Percentiles rank a stretch among this genome's conserved stretches.
Conservation (phyloP, 2,329 filamentous ascomycete species). For the Sclerotinia glacialis region DNA sequence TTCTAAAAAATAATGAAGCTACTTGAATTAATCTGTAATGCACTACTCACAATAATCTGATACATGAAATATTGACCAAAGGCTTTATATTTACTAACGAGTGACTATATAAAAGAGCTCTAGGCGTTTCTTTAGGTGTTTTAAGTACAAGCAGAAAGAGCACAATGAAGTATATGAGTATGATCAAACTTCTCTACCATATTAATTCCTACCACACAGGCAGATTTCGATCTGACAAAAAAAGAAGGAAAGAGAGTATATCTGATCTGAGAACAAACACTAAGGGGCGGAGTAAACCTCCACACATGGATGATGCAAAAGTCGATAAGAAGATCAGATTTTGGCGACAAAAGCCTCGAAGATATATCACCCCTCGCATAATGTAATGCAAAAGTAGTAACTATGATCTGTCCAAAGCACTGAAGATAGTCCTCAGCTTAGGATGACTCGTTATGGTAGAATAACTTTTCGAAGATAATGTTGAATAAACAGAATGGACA, state of each 20-base stretch:
- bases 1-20: background rate
- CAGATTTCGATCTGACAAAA: constrained; percentile 27
- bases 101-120: constrained; percentile 40
- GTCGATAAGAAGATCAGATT: constrained; percentile 32
- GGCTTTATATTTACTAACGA: constrained; percentile 38
- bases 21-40: background rate
- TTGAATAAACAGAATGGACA: constrained; percentile 39
- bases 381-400: constrained; percentile 54
- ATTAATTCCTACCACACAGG: constrained; percentile 29
- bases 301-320: constrained; percentile 31
- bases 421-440: constrained; percentile 51
- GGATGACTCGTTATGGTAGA: constrained; percentile 53
- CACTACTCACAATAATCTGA: background rate
- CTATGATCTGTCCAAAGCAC: constrained; percentile 61
- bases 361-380: constrained; percentile 30
- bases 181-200: constrained; percentile 31
- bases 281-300: constrained; percentile 32
- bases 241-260: constrained; percentile 21
- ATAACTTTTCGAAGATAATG: constrained; percentile 40
- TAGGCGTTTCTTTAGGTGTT: constrained; percentile 23
- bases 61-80: constrained; percentile 15
- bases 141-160: constrained; percentile 32
- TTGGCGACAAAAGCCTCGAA: constrained; percentile 28
- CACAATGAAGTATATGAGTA: constrained; percentile 35
- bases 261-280: constrained; percentile 30